Conservation (phyloP, 208 protist genomes). For the Balamuthia mandrillaris region DNA sequence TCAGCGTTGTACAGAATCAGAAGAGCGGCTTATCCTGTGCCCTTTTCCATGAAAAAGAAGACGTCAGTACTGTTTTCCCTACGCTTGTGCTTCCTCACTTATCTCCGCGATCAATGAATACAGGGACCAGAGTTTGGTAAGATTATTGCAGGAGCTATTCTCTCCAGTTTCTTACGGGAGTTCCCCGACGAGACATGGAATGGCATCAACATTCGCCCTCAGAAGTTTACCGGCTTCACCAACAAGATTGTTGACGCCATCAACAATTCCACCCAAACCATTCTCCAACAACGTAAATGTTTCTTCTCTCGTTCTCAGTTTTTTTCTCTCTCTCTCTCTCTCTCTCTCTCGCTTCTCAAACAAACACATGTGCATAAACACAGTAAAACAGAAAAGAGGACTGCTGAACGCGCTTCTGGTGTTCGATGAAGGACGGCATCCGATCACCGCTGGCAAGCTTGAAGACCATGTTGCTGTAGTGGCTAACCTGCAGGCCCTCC, state of each 20-base stretch:
- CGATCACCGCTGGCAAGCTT: background rate
- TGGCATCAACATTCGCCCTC: background rate
- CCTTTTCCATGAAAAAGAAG: constrained; percentile 1
- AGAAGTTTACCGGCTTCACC: constrained; percentile 5
- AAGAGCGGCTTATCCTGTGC: background rate
- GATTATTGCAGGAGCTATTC: constrained; percentile 2
- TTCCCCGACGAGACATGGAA: background rate
- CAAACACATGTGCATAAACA: background rate
- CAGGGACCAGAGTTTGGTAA: constrained; percentile 5
- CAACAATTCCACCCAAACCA: background rate
- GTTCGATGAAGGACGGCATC: background rate
- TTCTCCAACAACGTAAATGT: background rate
- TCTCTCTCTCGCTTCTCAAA: background rate
- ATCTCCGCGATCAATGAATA: background rate
- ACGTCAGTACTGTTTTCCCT: background rate
- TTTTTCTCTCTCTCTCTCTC: background rate
- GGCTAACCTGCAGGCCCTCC: constrained; percentile 1
- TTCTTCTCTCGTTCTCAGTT: background rate
- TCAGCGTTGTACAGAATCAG: background rate
- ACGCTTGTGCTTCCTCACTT: background rate
- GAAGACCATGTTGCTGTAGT: constrained; percentile 2
- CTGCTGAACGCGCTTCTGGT: background rate
- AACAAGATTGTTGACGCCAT: constrained; percentile 17
- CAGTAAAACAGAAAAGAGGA: constrained; percentile 12
- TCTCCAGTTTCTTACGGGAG: background rate